A percentile compares a stretch with the other conserved stretches of the same genome.
Evolutionary conservation across 148 eudicot genomes (phyloP).

Genomic region (Heliosperma pusillum): DNA sequence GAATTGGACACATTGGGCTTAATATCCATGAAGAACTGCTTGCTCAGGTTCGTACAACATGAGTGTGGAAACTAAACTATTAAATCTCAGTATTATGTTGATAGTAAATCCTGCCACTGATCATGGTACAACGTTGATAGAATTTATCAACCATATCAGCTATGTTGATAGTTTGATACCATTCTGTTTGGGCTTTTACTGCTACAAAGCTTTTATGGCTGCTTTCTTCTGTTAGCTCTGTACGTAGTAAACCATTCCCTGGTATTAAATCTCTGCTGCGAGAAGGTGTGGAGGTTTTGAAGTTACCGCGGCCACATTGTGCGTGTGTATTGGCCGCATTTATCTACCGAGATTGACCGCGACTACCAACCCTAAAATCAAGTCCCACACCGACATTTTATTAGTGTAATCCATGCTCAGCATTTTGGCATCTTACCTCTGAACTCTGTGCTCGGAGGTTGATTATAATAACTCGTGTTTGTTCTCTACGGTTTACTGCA

Average conservation of each 20-base stretch:
- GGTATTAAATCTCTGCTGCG: not conserved
- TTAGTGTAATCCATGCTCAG: not conserved
- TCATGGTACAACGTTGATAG: not conserved
- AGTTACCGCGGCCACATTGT: not conserved
- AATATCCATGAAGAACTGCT: slow-evolving; percentile 91
- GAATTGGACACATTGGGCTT: slow-evolving; percentile 86
- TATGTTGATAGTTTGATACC: too few species aligned
- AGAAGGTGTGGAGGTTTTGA: too few species aligned
- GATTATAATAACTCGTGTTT: not conserved
- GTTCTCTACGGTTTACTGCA: slow-evolving; percentile 31
- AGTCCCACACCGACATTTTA: not conserved
- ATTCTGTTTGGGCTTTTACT: too few species aligned
- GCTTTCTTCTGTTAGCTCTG: not conserved
- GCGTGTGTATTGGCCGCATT: too few species aligned
- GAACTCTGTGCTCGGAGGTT: not conserved
- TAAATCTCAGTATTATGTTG: not conserved
- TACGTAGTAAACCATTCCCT: not conserved
- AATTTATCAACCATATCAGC: not conserved
- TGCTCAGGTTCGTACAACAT: slow-evolving; percentile 57
- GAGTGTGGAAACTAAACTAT: not conserved
- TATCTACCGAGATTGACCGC: too few species aligned
- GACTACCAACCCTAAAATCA: not conserved
- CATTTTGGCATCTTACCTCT: not conserved
- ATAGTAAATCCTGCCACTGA: not conserved
- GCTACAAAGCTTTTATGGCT: not conserved